Conservation (phyloP, 2,329 filamentous ascomycete genomes). For the Arthrocladium fulminans region DNA sequence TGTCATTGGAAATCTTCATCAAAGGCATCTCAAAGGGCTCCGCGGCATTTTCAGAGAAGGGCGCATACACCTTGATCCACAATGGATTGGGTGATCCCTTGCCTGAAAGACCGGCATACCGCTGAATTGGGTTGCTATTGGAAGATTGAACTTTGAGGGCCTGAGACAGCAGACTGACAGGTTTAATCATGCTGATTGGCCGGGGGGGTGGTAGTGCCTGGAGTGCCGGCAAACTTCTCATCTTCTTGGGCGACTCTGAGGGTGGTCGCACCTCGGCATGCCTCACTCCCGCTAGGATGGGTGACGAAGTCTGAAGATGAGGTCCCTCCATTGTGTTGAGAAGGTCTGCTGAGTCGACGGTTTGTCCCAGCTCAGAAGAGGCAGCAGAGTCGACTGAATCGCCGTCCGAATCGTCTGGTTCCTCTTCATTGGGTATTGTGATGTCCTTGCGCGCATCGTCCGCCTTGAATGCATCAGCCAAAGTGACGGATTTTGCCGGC, state of each 20-base stretch:
- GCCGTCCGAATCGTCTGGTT: constrained; percentile 40
- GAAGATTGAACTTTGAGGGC: constrained; percentile 49
- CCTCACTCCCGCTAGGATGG: constrained; percentile 35
- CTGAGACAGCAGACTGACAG: constrained; percentile 50
- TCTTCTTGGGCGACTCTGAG: constrained; percentile 45
- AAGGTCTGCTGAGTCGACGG: constrained; percentile 49
- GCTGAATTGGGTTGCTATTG: constrained; percentile 52
- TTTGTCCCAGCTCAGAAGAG: constrained; percentile 47
- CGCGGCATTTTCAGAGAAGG: constrained; percentile 48
- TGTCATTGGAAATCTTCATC: constrained; percentile 46
- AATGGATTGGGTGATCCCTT: constrained; percentile 52
- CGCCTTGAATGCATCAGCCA: constrained; percentile 16
- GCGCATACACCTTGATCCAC: constrained; percentile 55
- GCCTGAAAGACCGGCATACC: constrained; percentile 51
- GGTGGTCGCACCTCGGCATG: constrained; percentile 24
- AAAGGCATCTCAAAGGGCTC: constrained; percentile 52
- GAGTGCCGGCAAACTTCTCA: constrained; percentile 37
- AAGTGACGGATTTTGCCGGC: constrained; percentile 29
- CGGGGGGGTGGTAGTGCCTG: constrained; percentile 52
- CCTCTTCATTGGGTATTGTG: constrained; percentile 28
- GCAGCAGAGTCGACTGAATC: constrained; percentile 42
- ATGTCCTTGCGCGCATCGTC: constrained; percentile 20
- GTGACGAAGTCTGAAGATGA: constrained; percentile 38
- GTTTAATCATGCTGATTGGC: constrained; percentile 51
- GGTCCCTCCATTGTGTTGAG: constrained; percentile 43